phyloP scores from a whole-genome alignment of 2,329 filamentous ascomycete genomes.

The Fusarium sp. region DNA sequence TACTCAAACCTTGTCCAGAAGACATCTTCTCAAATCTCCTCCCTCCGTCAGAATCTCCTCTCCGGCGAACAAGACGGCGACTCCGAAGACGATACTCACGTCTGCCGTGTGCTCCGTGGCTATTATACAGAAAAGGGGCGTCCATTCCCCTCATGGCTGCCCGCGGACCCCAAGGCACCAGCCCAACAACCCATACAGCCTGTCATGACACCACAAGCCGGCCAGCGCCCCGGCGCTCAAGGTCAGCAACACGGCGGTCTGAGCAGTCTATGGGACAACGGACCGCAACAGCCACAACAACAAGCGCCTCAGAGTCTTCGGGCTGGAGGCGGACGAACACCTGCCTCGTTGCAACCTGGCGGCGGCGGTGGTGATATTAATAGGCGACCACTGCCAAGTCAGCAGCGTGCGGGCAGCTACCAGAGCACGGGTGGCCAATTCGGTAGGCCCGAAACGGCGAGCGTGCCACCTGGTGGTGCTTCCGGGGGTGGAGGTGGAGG shows the following conservation, averaged over 20 bases:
- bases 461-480: slow-evolving; percentile 45
- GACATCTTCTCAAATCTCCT: slow-evolving; percentile 71
- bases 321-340: slow-evolving; percentile 51
- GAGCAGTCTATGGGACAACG: slow-evolving; percentile 68
- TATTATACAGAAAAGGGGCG: slow-evolving; percentile 93
- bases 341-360: slow-evolving; percentile 42
- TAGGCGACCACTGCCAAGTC: slow-evolving; percentile 44
- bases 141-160: slow-evolving; percentile 85
- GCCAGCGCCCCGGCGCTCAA: slow-evolving; percentile 63
- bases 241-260: slow-evolving; percentile 51
- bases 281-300: slow-evolving; percentile 43
- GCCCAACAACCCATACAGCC: slow-evolving; percentile 62
- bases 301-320: slow-evolving; percentile 56
- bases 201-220: slow-evolving; percentile 62
- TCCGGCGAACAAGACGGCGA: slow-evolving; percentile 73
- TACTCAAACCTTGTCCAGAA: slow-evolving; percentile 77
- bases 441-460: slow-evolving; percentile 36
- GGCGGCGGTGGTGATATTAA: slow-evolving; percentile 43
- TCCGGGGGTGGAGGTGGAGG: slow-evolving; percentile 50
- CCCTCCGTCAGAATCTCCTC: slow-evolving; percentile 75
- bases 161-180: slow-evolving; percentile 79
- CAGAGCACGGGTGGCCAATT: slow-evolving; percentile 58
- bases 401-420: slow-evolving; percentile 70
- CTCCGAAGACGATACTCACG: slow-evolving; percentile 90
- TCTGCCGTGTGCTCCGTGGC: slow-evolving; percentile 89